Evolutionary conservation across 306 rosid species (phyloP).

Genomic region (Neltuma alba): DNA sequence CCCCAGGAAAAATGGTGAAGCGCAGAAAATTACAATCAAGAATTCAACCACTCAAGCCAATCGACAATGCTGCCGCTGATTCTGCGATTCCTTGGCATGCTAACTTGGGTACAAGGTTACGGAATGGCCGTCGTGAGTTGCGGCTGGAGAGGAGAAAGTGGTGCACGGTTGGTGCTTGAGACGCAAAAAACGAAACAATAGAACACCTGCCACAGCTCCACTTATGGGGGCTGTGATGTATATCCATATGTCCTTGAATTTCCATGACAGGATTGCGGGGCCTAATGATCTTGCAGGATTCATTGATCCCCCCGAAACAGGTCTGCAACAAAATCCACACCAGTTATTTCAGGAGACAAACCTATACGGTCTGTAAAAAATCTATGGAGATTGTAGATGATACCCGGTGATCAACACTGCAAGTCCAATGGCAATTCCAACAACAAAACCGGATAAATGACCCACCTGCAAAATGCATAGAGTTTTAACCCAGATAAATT

Average conservation of each 20-base stretch:
- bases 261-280: conserved; percentile 76
- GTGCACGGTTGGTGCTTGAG: conserved; percentile 34
- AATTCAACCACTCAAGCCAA: conserved; percentile 23
- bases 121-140: conserved; percentile 30
- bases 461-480: conserved; percentile 57
- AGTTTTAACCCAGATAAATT: background rate
- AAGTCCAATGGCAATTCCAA: conserved; percentile 75
- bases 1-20: conserved; percentile 22
- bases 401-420: conserved; percentile 86
- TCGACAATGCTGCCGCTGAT: conserved; percentile 16
- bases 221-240: conserved; percentile 65
- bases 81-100: conserved; percentile 29
- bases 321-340: conserved; percentile 47
- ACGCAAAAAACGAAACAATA: conserved; percentile 47
- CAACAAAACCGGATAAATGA: conserved; percentile 71
- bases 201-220: conserved; percentile 67
- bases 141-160: conserved; percentile 36
- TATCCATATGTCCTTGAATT: conserved; percentile 71
- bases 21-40: conserved; percentile 1
- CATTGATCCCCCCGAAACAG: conserved; percentile 90
- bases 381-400: background rate
- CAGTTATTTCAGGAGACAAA: background rate
- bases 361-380: too few species aligned
- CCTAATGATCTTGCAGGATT: conserved; percentile 93
- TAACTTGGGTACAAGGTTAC: conserved; percentile 42